These are phyloP conservation scores for Ceratobasidium sp. DNA, from an alignment of 1,284 basidiomycete species.

Conservation along the genomic window DNA sequence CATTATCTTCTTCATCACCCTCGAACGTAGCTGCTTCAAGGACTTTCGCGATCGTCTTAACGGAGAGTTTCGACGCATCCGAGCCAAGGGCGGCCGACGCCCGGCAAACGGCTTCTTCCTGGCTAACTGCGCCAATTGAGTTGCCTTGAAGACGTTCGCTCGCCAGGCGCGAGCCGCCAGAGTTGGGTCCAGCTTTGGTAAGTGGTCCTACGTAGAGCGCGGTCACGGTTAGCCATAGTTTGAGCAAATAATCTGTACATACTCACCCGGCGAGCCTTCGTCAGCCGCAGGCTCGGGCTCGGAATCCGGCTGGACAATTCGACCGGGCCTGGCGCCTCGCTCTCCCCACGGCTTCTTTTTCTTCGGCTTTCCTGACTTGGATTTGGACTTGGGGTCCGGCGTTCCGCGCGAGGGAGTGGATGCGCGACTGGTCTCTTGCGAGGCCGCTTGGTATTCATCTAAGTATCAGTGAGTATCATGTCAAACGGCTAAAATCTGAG, in stretches of 20 bases:
- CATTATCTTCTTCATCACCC: background rate
- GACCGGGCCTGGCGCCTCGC: background rate
- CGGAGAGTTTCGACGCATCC: background rate
- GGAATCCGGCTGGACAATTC: background rate
- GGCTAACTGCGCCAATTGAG: too few species aligned
- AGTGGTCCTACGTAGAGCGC: too few species aligned
- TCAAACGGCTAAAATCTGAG: background rate
- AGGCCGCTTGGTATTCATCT: constrained; percentile 34
- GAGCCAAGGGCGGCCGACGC: background rate
- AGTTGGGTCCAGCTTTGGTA: too few species aligned
- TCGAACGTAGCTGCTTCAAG: background rate
- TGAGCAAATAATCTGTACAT: too few species aligned
- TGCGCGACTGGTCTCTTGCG: constrained; percentile 3
- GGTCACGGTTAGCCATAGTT: too few species aligned
- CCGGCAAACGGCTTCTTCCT: background rate
- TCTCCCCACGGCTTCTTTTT: background rate
- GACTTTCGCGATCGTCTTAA: background rate
- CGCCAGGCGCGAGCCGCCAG: too few species aligned
- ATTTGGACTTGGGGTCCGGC: background rate
- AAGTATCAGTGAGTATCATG: background rate
- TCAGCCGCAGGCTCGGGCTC: background rate
- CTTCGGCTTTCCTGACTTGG: too few species aligned
- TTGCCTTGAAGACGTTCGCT: too few species aligned
- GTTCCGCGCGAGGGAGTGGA: background rate
- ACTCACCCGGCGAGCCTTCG: constrained; percentile 11